A percentile compares a stretch with the other conserved stretches of the same genome.
Evolutionary conservation across 2,329 filamentous ascomycete species (phyloP).

Genomic region (Penicillium decumbens): DNA sequence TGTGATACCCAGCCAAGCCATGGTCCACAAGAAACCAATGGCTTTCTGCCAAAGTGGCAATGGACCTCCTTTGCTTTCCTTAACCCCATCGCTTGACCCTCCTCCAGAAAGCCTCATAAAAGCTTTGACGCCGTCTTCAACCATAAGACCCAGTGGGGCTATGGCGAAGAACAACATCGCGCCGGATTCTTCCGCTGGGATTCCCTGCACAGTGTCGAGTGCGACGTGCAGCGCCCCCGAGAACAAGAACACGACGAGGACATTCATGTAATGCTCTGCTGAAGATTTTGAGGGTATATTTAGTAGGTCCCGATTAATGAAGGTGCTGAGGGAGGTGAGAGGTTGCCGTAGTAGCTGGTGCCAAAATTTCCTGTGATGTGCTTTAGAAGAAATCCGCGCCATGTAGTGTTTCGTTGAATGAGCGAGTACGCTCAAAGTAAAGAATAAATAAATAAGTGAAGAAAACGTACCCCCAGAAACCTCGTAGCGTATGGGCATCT

Average conservation of each 20-base stretch:
- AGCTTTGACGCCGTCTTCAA: constrained; percentile 28
- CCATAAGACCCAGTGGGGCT: constrained; percentile 23
- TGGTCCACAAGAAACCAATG: constrained; percentile 12
- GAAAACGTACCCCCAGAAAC: constrained; percentile 28
- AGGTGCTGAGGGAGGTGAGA: constrained; percentile 19
- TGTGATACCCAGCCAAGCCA: constrained; percentile 13
- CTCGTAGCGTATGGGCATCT: constrained; percentile 25
- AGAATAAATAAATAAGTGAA: neutral
- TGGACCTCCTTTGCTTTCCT: neutral
- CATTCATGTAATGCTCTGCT: constrained; percentile 26
- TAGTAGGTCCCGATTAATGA: constrained; percentile 19
- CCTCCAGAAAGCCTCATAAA: constrained; percentile 12
- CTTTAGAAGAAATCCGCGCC: neutral
- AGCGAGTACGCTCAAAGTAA: neutral
- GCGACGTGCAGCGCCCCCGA: constrained; percentile 26
- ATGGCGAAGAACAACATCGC: constrained; percentile 24
- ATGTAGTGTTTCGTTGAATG: neutral
- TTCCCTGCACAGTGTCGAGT: constrained; percentile 12
- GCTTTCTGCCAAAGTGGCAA: constrained; percentile 8
- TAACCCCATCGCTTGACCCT: neutral
- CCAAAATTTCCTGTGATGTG: constrained; percentile 25
- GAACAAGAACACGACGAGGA: constrained; percentile 27
- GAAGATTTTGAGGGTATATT: constrained; percentile 16
- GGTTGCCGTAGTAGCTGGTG: constrained; percentile 27
- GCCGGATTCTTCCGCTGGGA: constrained; percentile 15